Conservation (phyloP, 257 asterid species). For the Penstemon newberryi region DNA sequence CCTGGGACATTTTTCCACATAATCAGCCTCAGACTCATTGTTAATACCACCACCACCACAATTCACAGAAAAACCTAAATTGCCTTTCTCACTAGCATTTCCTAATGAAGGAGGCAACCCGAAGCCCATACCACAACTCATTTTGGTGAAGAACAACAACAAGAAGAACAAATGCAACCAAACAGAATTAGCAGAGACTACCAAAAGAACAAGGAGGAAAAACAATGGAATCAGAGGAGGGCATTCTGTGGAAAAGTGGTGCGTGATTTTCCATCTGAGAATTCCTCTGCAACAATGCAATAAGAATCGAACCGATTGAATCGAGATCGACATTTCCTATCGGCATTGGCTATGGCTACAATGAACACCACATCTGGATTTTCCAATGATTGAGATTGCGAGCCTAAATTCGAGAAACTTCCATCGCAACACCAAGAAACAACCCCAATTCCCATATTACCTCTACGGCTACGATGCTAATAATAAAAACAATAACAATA, state of each 20-base stretch:
- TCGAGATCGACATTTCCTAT: conserved; percentile 45
- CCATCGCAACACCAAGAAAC: neutral
- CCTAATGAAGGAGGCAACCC: conserved; percentile 28
- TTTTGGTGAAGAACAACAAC: conserved; percentile 26
- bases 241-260: conserved; percentile 18
- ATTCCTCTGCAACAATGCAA: conserved; percentile 41
- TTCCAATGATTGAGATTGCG: neutral
- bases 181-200: conserved; percentile 23
- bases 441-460: too few species aligned
- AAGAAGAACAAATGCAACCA: conserved; percentile 19
- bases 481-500: too few species aligned
- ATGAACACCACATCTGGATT: too few species aligned
- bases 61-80: conserved; percentile 25
- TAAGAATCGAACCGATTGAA: conserved; percentile 31
- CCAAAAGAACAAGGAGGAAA: conserved; percentile 22
- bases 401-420: neutral
- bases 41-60: conserved; percentile 25
- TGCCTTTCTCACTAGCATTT: conserved; percentile 27
- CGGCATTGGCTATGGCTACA: conserved; percentile 22
- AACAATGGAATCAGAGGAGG: conserved; percentile 24
- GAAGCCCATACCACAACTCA: conserved; percentile 44
- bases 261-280: conserved; percentile 26
- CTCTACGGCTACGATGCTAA: too few species aligned
- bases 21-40: conserved; percentile 41
- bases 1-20: conserved; percentile 58